Base-by-base conservation (phyloP, 768 basidiomycete species). In the Tricholoma sp. region DNA sequence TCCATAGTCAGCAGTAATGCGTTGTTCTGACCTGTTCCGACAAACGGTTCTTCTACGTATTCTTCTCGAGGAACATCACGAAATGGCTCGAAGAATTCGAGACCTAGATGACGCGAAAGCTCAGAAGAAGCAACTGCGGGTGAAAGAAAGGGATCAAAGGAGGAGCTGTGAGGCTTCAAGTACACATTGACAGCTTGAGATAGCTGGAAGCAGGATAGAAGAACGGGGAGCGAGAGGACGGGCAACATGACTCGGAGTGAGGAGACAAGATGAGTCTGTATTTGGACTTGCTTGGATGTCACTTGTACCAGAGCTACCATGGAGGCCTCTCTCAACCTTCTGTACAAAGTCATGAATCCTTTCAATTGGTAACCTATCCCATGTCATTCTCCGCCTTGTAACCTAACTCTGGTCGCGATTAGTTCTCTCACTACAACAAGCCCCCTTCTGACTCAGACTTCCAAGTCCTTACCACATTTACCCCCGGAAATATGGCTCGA, bases 71-170 rank as follows among this genome's bases (percentile, higher is more conserved):
- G 72, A 52, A 71, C 66, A 57, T 74, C 73, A 52, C 61, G 70
- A 29, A 83, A 67, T 24, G 74, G 70, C 64, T 88, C 85, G 60
- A 85, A 84, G 17, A 70, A 70, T 62, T 90, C 89, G 5, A 90
- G 77, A n/a, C 85, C 83, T 10, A 91, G 78, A 66, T 91, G 88
- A 53, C 79, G 81, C 17, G 87, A 80, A 32, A 91, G 73, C 6
- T 76, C 81, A 34, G 81, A 76, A 61, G 78, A 83, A 42, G 85
- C 85, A 50, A 82, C 79, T 41, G 78, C 74, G 28, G 77, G 73
- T 17, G 80, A 77, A 24, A 84, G 69, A 17, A 61, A 69, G 4
- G 78, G 63, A 1, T 70, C 74, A 44, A 75, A 63, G 11, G 67
- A 64, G 2, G 73, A 59, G 6, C 67, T 59, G 4, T 69, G 63